phyloP scores from a whole-genome alignment of 2,329 filamentous ascomycete genomes.

The Fusarium pseudocircinatum region DNA sequence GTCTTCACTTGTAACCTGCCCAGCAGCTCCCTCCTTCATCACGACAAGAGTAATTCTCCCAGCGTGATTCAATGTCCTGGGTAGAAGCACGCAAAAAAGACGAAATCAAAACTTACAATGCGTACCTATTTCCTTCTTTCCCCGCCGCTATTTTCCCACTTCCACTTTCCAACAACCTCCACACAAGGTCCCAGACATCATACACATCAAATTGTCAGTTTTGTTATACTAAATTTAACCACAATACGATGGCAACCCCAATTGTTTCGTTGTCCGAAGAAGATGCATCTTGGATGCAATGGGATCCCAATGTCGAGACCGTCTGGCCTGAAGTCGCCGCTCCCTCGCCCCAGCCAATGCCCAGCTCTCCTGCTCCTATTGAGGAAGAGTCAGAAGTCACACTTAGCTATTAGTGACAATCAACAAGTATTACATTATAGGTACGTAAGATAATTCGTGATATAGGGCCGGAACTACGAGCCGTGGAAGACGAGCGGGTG shows the following conservation, averaged over 20 bases:
- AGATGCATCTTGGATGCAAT: not conserved
- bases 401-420: not conserved
- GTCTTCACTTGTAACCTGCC: not conserved
- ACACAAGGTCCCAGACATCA: rapidly evolving
- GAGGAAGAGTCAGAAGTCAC: not conserved
- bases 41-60: not conserved
- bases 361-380: not conserved
- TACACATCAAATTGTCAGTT: rapidly evolving
- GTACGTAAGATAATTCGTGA: too few relatives aligned
- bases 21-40: not conserved
- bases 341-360: not conserved
- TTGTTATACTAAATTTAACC: not conserved
- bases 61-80: not conserved
- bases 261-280: rapidly evolving
- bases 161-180: not conserved
- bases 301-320: not conserved
- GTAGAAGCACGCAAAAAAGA: not conserved
- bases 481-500: not conserved
- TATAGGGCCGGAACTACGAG: not conserved
- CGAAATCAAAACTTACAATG: not conserved
- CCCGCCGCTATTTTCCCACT: not conserved
- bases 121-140: not conserved
- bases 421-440: too few relatives aligned
- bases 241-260: rapidly evolving
- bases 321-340: not conserved